These are phyloP conservation scores for Barnettozyma botsteinii DNA, from an alignment of 805 yeast genomes.

Conservation along the genomic window DNA sequence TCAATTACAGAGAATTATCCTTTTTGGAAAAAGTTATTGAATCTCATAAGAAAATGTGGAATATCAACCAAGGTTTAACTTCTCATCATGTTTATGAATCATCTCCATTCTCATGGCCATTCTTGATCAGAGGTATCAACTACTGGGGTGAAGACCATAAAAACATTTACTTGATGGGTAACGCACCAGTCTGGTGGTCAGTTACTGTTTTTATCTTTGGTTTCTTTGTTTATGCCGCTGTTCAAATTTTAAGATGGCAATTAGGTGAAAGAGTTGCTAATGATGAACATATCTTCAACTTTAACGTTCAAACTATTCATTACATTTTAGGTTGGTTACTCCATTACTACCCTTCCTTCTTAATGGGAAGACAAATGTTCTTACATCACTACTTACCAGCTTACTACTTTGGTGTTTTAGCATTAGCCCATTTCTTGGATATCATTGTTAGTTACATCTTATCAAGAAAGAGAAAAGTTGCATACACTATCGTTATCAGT, in stretches of 20 bases:
- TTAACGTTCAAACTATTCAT: constrained; percentile 55
- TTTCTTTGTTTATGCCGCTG: constrained; percentile 40
- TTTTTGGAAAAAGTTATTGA: constrained; percentile 60
- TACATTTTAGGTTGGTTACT: constrained; percentile 65
- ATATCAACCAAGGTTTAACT: constrained; percentile 61
- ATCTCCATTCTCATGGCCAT: constrained; percentile 69
- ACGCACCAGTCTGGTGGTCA: constrained; percentile 77
- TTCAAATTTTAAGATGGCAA: constrained; percentile 59
- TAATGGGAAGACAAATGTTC: constrained; percentile 92
- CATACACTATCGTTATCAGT: constrained; percentile 39
- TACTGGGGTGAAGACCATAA: constrained; percentile 63
- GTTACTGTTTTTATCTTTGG: constrained; percentile 47
- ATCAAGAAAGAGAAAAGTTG: constrained; percentile 37
- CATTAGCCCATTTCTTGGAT: constrained; percentile 64
- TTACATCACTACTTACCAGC: constrained; percentile 94
- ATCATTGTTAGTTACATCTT: constrained; percentile 40
- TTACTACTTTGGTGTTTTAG: constrained; percentile 77
- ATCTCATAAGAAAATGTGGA: constrained; percentile 72
- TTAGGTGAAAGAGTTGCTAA: constrained; percentile 43
- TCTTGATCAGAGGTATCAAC: constrained; percentile 69
- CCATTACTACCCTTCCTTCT: constrained; percentile 69
- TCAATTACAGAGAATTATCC: constrained; percentile 47
- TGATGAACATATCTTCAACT: constrained; percentile 54
- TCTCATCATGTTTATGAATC: constrained; percentile 70
- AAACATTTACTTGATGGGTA: constrained; percentile 70